Percentiles rank a stretch among this genome's conserved stretches.
Conservation (phyloP, 495 filamentous ascomycete genomes). For the Neurospora tetrasperma region DNA sequence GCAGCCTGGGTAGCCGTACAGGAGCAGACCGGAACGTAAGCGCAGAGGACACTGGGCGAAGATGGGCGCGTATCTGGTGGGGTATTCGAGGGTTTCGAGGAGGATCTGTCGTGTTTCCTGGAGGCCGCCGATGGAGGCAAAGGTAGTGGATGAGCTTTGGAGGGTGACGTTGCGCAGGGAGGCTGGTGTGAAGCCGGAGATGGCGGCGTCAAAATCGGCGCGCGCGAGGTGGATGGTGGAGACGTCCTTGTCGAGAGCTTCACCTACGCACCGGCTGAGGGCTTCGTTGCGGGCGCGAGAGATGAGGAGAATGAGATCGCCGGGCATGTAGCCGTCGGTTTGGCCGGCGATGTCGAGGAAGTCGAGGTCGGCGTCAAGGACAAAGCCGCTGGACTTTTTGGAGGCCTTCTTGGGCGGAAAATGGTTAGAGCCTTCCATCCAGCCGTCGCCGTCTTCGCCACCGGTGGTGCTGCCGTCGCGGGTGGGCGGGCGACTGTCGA, state of each 20-base stretch:
- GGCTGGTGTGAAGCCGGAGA: conserved; percentile 88
- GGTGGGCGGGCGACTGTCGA: conserved; percentile 41
- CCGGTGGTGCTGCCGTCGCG: conserved; percentile 37
- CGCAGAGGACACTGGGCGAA: conserved; percentile 92
- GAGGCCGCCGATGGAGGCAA: conserved; percentile 83
- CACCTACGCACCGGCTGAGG: conserved; percentile 61
- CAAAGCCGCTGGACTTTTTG: conserved; percentile 47
- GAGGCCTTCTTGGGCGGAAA: conserved; percentile 7
- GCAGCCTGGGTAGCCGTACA: conserved; percentile 93
- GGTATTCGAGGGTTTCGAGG: conserved; percentile 91
- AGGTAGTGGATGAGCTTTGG: conserved; percentile 71
- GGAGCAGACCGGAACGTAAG: conserved; percentile 77
- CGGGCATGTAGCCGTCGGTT: conserved; percentile 96
- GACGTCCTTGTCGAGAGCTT: conserved; percentile 17
- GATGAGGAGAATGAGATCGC: conserved; percentile 77
- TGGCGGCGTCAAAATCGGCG: conserved; percentile 68
- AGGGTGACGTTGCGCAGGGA: conserved; percentile 89
- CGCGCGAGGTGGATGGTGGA: conserved; percentile 48
- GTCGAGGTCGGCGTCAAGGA: conserved; percentile 66
- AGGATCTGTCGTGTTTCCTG: conserved; percentile 74
- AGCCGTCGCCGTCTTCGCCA: conserved; percentile 48
- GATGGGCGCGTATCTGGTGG: conserved; percentile 95
- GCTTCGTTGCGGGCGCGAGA: conserved; percentile 85
- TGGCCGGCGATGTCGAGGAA: conserved; percentile 85
- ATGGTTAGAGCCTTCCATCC: conserved; percentile 54